A percentile compares a stretch with the other conserved stretches of the same genome.
These are phyloP conservation scores for Carex parvula DNA, from an alignment of 176 grass and related monocot genomes.

Conservation along the genomic window DNA sequence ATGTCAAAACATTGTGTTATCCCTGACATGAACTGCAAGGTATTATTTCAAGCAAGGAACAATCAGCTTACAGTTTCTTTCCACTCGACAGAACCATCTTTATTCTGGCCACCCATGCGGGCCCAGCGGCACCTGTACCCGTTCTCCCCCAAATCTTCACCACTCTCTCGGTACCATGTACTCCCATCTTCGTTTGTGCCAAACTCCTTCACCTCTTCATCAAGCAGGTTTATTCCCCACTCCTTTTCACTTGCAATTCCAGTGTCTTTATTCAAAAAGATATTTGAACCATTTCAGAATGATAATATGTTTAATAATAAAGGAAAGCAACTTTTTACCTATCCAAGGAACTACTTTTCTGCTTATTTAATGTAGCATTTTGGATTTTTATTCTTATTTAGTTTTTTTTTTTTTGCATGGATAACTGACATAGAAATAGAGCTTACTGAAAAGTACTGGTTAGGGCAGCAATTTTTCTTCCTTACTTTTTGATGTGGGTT, in stretches of 20 bases:
- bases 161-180: conserved; percentile 89
- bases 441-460: background rate
- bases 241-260: conserved; percentile 99
- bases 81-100: conserved; percentile 76
- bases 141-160: conserved; percentile 74
- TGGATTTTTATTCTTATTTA: background rate
- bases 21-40: background rate
- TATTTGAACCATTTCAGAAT: conserved; percentile 23
- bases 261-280: conserved; percentile 78
- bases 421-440: background rate
- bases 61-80: conserved; percentile 61
- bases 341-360: background rate
- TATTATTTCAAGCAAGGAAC: conserved; percentile 3
- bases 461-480: background rate
- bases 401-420: background rate
- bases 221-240: conserved; percentile 94
- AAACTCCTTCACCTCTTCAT: conserved; percentile 73
- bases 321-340: background rate
- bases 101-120: conserved; percentile 81
- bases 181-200: conserved; percentile 86
- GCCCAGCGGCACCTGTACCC: conserved; percentile 86
- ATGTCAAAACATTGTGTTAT: background rate
- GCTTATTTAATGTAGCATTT: background rate
- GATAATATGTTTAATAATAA: background rate
- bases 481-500: background rate